Evolutionary conservation across 225 moss, liverwort and hornwort genomes (phyloP).

Genomic region (Rhytidiadelphus loreus): DNA sequence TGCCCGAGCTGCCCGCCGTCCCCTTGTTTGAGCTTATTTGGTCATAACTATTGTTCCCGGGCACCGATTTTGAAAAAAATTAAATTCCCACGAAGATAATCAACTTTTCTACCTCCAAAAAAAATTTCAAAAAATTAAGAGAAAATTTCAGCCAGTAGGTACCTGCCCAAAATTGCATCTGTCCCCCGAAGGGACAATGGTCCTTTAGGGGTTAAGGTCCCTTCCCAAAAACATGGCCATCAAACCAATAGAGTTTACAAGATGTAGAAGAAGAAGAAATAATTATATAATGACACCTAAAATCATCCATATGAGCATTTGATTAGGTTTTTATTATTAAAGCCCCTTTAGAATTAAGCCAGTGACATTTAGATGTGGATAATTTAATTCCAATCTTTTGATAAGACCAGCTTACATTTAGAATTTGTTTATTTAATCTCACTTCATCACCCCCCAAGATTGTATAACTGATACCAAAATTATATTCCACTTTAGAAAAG

Average conservation of each 20-base stretch:
- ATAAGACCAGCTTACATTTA: accelerated
- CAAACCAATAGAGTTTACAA: accelerated
- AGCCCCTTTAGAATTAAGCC: accelerated
- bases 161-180: no score
- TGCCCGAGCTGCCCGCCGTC: no score
- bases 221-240: accelerated
- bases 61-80: no score
- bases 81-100: no score
- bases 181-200: no score
- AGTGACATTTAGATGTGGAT: accelerated
- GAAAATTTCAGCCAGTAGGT: no score
- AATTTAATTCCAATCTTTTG: accelerated
- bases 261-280: not conserved
- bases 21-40: no score
- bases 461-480: not conserved
- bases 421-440: not conserved
- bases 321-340: not conserved
- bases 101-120: no score
- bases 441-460: not conserved
- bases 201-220: no score
- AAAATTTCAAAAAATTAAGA: no score
- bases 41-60: no score
- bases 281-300: not conserved
- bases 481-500: accelerated
- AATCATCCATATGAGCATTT: not conserved